A percentile compares a stretch with the other conserved stretches of the same genome.
phyloP scores from a whole-genome alignment of 345 rosid species.

The Nephelium lappaceum region DNA sequence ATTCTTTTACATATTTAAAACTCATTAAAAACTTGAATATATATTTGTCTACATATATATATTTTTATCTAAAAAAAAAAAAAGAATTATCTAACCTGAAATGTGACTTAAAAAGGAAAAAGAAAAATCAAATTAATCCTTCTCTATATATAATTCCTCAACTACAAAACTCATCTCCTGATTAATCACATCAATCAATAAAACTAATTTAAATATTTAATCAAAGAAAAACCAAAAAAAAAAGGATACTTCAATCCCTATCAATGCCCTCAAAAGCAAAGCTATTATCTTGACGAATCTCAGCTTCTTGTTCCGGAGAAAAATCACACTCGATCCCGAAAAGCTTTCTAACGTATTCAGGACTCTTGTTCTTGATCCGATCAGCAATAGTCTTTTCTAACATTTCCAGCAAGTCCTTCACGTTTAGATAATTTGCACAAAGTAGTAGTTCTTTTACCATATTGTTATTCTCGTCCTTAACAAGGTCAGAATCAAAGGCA shows the following conservation, averaged over 20 bases:
- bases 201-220: background rate
- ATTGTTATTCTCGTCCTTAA: background rate
- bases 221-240: background rate
- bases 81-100: background rate
- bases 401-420: background rate
- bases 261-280: constrained; percentile 25
- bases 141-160: no score
- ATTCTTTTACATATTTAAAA: no score
- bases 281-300: background rate
- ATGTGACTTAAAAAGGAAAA: no score
- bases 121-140: background rate
- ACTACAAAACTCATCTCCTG: no score
- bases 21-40: no score
- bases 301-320: constrained; percentile 19
- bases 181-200: background rate
- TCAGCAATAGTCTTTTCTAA: background rate
- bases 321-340: constrained; percentile 24
- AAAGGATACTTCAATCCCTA: background rate
- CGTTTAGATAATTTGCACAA: constrained; percentile 19
- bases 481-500: background rate
- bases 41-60: no score
- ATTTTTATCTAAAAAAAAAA: no score
- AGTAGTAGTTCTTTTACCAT: background rate
- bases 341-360: constrained; percentile 9
- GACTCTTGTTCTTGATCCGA: constrained; percentile 19